Base-by-base conservation (phyloP, 805 yeast species). In the Candida dajiaensis region DNA sequence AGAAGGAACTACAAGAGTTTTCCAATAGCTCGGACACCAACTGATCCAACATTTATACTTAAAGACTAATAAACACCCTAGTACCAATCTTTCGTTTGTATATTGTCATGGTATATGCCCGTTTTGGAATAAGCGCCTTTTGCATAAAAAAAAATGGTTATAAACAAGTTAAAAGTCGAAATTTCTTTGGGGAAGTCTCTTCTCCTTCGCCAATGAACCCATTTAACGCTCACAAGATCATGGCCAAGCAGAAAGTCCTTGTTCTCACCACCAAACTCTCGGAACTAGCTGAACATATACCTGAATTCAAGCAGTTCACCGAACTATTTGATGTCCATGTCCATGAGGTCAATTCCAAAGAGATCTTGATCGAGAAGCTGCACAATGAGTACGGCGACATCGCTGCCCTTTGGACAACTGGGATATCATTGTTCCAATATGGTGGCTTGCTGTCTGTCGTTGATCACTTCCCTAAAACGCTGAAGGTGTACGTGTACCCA, bases 371-470 rank as follows among this genome's bases (percentile, higher is more conserved):
- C 28, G 51, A 59, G n/a, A 75, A 71, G 48, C 68, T 81, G 44
- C 43, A 61, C 15, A 59, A 62, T 3, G 64, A 65, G 33, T 66
- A 65, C 42, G 53, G 56, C 13, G 69, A 75, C 50, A 64, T 81
- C 33, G 62, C 66, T 19, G 85, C 78, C 16, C 70, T 81, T 23
- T 80, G 78, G 68, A 71, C 76, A 3, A 76, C 81, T 0, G 78
- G 79, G 71, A 70, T 45, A 2, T 36, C 50, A 68, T 35, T 76
- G 78, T 6, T 77, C 77, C 50, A 59, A 19, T 48, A 46, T 50
- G 77, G 80, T 4, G 77, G 77, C 0, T 72, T 76, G 47, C 56
- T 64, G 15, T 59, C 61, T 36, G 73, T 77, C 21, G 58, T 78
- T 46, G 77, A 67, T 5, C 58, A 62, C 21, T 69, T 75, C 29